These are phyloP conservation scores for Musa schizocarpa DNA, from an alignment of 176 grass and related monocot species.

Conservation along the genomic window DNA sequence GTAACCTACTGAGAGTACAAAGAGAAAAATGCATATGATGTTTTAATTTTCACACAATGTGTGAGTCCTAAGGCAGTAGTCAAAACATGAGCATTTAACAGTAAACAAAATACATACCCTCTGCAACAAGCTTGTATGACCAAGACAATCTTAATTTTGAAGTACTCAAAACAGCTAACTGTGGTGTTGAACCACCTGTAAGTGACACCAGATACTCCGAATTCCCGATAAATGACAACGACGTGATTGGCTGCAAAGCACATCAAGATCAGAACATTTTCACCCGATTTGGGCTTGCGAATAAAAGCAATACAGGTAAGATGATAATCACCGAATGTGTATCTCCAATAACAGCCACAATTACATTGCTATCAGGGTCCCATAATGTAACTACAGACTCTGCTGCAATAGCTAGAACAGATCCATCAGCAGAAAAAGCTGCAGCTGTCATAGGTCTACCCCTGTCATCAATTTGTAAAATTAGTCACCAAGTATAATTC, in stretches of 20 bases:
- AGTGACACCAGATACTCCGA: slow-evolving; percentile 62
- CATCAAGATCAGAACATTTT: slow-evolving; percentile 8
- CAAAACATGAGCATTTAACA: neutral
- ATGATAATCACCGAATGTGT: slow-evolving; percentile 60
- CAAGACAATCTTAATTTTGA: slow-evolving; percentile 66
- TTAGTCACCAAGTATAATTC: slow-evolving; percentile 18
- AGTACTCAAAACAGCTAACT: slow-evolving; percentile 73
- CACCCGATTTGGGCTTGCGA: slow-evolving; percentile 6
- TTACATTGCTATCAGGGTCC: slow-evolving; percentile 73
- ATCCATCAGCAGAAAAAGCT: slow-evolving; percentile 86
- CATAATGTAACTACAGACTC: slow-evolving; percentile 75
- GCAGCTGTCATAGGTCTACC: slow-evolving; percentile 75
- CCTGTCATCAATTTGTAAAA: slow-evolving; percentile 25
- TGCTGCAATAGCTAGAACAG: slow-evolving; percentile 86
- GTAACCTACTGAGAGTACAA: neutral
- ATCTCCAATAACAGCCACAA: slow-evolving; percentile 85
- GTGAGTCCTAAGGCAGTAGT: neutral
- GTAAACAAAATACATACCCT: slow-evolving; percentile 46
- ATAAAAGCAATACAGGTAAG: slow-evolving; percentile 2
- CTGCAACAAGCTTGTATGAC: slow-evolving; percentile 73
- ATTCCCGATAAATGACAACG: slow-evolving; percentile 59
- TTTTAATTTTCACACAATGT: too few relatives aligned
- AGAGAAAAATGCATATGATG: neutral
- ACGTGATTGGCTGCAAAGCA: slow-evolving; percentile 56
- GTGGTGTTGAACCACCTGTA: slow-evolving; percentile 53